phyloP scores from a whole-genome alignment of 495 filamentous ascomycete species.

The Parathielavia hyrcaniae region DNA sequence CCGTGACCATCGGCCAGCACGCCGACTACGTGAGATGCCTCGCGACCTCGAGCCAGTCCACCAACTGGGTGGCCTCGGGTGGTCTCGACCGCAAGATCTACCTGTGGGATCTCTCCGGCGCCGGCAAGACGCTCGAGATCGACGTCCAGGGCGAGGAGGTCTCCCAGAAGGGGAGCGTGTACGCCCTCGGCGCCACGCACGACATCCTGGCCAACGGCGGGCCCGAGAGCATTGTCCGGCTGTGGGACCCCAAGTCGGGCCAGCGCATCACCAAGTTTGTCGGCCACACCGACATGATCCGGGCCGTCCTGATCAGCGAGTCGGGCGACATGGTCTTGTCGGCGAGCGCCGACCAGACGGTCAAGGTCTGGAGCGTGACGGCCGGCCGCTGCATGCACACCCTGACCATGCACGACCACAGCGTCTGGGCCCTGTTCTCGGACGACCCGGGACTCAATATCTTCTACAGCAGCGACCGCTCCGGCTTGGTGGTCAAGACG shows the following conservation, averaged over 20 bases:
- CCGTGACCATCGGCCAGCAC: conserved; percentile 84
- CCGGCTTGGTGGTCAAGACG: conserved; percentile 88
- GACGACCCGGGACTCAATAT: conserved; percentile 77
- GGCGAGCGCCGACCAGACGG: conserved; percentile 90
- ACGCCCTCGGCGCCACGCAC: conserved; percentile 71
- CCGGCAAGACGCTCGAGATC: conserved; percentile 77
- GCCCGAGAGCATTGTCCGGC: conserved; percentile 83
- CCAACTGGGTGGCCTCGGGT: conserved; percentile 92
- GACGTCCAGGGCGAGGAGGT: conserved; percentile 71
- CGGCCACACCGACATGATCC: conserved; percentile 94
- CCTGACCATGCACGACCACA: conserved; percentile 96
- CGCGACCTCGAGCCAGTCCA: conserved; percentile 61
- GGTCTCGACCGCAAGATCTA: conserved; percentile 87
- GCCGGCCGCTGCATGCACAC: conserved; percentile 96
- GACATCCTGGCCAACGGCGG: conserved; percentile 83
- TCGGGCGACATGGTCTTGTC: conserved; percentile 87
- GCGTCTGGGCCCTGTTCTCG: conserved; percentile 93
- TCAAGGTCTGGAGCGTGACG: conserved; percentile 95
- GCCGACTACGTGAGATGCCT: conserved; percentile 94
- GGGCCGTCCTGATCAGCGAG: conserved; percentile 82
- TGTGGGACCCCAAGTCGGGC: conserved; percentile 89
- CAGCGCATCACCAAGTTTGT: conserved; percentile 93
- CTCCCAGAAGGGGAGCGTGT: conserved; percentile 88
- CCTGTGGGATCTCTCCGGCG: conserved; percentile 87
- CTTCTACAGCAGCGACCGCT: conserved; percentile 90